Conservation (phyloP, 2,329 filamentous ascomycete species). For the Cladosporium sp. region DNA sequence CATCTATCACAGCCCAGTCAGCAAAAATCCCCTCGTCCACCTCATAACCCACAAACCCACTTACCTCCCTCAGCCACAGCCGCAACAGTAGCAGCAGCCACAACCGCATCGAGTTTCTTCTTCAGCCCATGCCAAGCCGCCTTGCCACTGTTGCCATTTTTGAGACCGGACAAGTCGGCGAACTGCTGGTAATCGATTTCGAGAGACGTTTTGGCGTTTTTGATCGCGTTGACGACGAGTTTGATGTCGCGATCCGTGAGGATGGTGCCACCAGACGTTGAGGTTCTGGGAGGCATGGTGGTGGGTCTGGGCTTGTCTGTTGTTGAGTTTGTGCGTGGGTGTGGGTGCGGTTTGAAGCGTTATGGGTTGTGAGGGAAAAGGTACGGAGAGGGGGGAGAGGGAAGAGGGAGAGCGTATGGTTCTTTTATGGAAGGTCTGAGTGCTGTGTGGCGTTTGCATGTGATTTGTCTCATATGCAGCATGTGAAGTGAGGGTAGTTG, state of each 20-base stretch:
- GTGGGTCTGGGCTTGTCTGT: too few species aligned
- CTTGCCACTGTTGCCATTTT: conserved; percentile 34
- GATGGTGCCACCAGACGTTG: too few species aligned
- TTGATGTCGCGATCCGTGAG: conserved; percentile 23
- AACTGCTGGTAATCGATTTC: conserved; percentile 25
- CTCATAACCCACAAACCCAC: neutral
- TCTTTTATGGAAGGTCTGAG: too few species aligned
- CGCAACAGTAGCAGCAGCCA: neutral
- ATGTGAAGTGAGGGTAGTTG: too few species aligned
- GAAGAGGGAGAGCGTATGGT: too few species aligned
- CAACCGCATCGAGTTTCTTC: neutral
- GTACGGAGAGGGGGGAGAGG: too few species aligned
- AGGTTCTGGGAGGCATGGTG: neutral
- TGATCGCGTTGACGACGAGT: conserved; percentile 19
- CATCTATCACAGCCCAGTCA: neutral
- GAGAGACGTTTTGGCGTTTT: neutral
- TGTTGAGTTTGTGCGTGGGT: neutral
- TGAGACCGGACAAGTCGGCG: conserved; percentile 17
- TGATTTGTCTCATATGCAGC: too few species aligned
- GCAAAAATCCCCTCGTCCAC: neutral
- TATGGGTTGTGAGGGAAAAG: too few species aligned
- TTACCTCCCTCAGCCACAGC: neutral
- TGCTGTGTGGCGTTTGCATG: too few species aligned
- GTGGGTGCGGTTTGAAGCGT: neutral
- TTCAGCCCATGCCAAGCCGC: neutral